Percentiles rank a stretch among this genome's conserved stretches.
Evolutionary conservation across 225 moss, liverwort and hornwort genomes (phyloP).

Genomic region (Pseudisothecium myosuroides): DNA sequence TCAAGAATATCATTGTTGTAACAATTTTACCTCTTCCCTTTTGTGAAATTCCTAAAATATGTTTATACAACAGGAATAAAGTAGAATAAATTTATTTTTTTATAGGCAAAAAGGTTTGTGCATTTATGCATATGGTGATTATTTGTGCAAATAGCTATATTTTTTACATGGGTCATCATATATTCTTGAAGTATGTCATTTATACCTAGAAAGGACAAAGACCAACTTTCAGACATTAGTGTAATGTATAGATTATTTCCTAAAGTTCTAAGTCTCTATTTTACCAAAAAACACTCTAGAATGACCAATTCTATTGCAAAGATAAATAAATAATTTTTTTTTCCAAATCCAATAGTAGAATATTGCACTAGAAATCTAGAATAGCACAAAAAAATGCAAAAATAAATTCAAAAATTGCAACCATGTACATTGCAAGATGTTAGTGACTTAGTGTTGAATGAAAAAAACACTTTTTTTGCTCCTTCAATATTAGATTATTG

Average conservation of each 20-base stretch:
- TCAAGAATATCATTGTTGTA: neutral
- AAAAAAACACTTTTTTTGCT: neutral
- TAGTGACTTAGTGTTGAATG: neutral
- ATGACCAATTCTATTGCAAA: neutral
- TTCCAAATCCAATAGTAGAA: fast-evolving
- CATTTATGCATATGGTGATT: neutral
- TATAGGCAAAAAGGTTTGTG: neutral
- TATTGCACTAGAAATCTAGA: no score
- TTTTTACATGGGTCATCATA: fast-evolving
- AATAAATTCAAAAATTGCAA: neutral
- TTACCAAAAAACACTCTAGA: fast-evolving
- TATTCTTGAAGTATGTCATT: neutral
- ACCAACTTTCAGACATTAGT: fast-evolving
- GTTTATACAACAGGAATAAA: neutral
- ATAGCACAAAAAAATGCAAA: fast-evolving
- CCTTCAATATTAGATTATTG: neutral
- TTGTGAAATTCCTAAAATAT: neutral
- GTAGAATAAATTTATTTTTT: neutral
- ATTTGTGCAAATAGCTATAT: fast-evolving
- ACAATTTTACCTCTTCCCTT: fast-evolving
- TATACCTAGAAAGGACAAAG: fast-evolving
- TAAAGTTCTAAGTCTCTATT: fast-evolving
- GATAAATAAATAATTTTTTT: neutral
- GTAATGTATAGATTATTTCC: neutral
- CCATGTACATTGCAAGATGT: neutral